Percentiles rank a stretch among this genome's conserved stretches.
Evolutionary conservation across 306 rosid species (phyloP).

Genomic region (Malus sylvestris): DNA sequence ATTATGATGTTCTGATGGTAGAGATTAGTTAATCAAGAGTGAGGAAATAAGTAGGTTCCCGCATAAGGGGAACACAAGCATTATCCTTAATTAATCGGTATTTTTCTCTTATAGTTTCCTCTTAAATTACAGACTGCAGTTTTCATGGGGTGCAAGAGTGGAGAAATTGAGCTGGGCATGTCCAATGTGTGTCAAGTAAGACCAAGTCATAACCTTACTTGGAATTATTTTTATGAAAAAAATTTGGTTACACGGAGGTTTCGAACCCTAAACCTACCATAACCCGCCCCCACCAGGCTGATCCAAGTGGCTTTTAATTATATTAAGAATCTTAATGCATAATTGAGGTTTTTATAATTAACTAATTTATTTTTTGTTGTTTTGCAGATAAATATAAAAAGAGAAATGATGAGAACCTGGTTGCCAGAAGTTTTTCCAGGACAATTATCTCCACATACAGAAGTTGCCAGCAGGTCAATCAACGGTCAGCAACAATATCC

Average conservation of each 20-base stretch:
- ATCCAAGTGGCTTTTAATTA: background rate
- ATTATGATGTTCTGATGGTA: too few species aligned
- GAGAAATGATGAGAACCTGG: constrained; percentile 41
- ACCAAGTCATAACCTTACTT: background rate
- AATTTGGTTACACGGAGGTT: background rate
- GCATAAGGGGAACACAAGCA: too few species aligned
- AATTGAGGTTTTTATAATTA: too few species aligned
- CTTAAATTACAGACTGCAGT: constrained; percentile 46
- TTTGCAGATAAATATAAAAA: constrained; percentile 39
- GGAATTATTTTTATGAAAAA: too few species aligned
- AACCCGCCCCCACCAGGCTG: background rate
- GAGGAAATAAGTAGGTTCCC: too few species aligned
- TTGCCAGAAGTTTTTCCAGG: constrained; percentile 44
- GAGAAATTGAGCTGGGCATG: constrained; percentile 89
- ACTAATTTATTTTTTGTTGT: background rate
- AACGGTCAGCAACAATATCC: constrained; percentile 41
- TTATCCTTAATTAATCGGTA: background rate
- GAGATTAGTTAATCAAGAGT: too few species aligned
- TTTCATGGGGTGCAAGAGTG: constrained; percentile 79
- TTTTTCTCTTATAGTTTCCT: background rate
- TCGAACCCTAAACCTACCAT: background rate
- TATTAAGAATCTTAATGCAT: too few species aligned
- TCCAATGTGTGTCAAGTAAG: constrained; percentile 63
- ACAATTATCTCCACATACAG: constrained; percentile 4
- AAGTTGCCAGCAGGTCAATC: background rate